Evolutionary conservation across 2,329 filamentous ascomycete species (phyloP).

Genomic region (Pyricularia sp.): DNA sequence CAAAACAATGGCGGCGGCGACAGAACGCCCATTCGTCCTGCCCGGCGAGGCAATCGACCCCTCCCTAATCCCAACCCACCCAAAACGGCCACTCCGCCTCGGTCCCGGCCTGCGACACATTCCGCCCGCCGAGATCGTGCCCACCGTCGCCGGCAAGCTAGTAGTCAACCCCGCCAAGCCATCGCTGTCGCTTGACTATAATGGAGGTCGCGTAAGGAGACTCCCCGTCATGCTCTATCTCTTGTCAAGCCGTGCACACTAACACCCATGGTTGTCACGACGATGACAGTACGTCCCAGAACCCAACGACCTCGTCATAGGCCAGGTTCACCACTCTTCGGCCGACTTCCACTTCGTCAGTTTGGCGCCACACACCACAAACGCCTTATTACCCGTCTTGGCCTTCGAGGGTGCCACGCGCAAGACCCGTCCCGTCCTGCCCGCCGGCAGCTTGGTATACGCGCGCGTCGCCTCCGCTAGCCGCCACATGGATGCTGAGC

Average conservation of each 20-base stretch:
- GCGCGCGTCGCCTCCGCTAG: slow-evolving; percentile 72
- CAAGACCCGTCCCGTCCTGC: slow-evolving; percentile 78
- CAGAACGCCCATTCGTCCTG: slow-evolving; percentile 50
- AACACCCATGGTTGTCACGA: slow-evolving; percentile 12
- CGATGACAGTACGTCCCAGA: slow-evolving; percentile 62
- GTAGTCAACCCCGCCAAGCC: slow-evolving; percentile 64
- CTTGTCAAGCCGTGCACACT: neutral
- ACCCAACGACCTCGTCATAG: slow-evolving; percentile 80
- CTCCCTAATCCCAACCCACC: slow-evolving; percentile 55
- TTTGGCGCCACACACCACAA: slow-evolving; percentile 55
- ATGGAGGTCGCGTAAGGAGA: slow-evolving; percentile 54
- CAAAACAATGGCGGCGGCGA: neutral
- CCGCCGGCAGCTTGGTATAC: slow-evolving; percentile 72
- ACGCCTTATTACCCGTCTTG: slow-evolving; percentile 70
- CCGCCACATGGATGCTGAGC: slow-evolving; percentile 77
- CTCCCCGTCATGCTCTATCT: slow-evolving; percentile 17
- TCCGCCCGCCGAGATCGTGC: slow-evolving; percentile 62
- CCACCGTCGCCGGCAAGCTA: slow-evolving; percentile 59
- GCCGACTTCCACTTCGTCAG: slow-evolving; percentile 73
- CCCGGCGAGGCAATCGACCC: slow-evolving; percentile 70
- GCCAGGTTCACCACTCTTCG: slow-evolving; percentile 67
- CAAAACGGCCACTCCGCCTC: slow-evolving; percentile 64
- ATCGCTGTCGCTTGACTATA: slow-evolving; percentile 66
- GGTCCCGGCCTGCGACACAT: slow-evolving; percentile 78
- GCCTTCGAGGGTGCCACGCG: slow-evolving; percentile 90